These are phyloP conservation scores for Posidonia oceanica DNA, from an alignment of 116 monocot genomes.

Conservation along the genomic window DNA sequence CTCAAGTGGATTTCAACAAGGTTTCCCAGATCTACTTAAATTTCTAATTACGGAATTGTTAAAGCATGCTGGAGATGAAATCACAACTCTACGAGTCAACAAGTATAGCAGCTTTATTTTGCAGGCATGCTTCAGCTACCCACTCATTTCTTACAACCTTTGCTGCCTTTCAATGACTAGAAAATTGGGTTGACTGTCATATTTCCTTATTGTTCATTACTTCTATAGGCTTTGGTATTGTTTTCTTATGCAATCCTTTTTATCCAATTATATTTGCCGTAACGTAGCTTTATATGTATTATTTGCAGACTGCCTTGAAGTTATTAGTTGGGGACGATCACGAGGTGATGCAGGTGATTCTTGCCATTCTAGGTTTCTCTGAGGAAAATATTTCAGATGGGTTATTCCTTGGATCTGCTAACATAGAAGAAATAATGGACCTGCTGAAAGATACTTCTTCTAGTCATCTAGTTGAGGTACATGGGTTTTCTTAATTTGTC, in stretches of 20 bases:
- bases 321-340: conserved; percentile 54
- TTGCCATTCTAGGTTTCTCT: conserved; percentile 45
- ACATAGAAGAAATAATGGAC: conserved; percentile 31
- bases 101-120: conserved; percentile 82
- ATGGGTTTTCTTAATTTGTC: not conserved
- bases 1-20: conserved; percentile 19
- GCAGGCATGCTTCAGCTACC: conserved; percentile 35
- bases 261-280: too few relatives aligned
- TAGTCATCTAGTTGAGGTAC: conserved; percentile 49
- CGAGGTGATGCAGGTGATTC: conserved; percentile 42
- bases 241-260: too few relatives aligned
- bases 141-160: not conserved
- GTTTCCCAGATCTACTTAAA: conserved; percentile 49
- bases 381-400: conserved; percentile 17
- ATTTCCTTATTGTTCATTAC: too few relatives aligned
- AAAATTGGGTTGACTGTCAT: too few relatives aligned
- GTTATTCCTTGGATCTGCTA: conserved; percentile 18
- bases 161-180: too few relatives aligned
- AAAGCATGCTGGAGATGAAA: conserved; percentile 38
- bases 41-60: conserved; percentile 54
- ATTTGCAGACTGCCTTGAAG: conserved; percentile 62
- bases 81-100: conserved; percentile 34
- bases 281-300: not conserved
- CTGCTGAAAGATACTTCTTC: conserved; percentile 74
- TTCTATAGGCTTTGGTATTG: too few relatives aligned